Evolutionary conservation across 805 yeast genomes (phyloP).

Genomic region (Myxozyma nipponensis): DNA sequence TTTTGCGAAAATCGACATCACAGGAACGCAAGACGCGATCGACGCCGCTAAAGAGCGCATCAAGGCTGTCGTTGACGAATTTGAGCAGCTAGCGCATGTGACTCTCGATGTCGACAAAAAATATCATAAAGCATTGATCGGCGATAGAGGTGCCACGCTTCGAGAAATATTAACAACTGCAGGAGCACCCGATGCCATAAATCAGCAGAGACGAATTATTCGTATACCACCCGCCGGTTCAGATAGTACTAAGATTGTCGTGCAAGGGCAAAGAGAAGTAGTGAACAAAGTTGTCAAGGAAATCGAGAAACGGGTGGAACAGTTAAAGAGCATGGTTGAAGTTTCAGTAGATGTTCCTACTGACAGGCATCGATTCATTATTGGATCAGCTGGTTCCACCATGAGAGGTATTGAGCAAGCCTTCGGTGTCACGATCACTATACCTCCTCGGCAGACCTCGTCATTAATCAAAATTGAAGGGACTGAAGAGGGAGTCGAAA

Average conservation of each 20-base stretch:
- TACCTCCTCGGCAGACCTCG: constrained; percentile 44
- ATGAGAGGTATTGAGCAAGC: constrained; percentile 58
- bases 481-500: constrained; percentile 16
- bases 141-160: constrained; percentile 70
- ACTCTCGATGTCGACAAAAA: constrained; percentile 66
- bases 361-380: constrained; percentile 53
- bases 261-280: constrained; percentile 70
- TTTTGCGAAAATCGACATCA: constrained; percentile 55
- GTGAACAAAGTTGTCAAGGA: constrained; percentile 65
- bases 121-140: constrained; percentile 71
- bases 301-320: constrained; percentile 45
- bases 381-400: constrained; percentile 74
- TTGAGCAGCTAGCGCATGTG: constrained; percentile 57
- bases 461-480: constrained; percentile 17
- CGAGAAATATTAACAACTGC: constrained; percentile 72
- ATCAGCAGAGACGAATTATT: constrained; percentile 51
- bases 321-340: constrained; percentile 50
- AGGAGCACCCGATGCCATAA: constrained; percentile 58
- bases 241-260: constrained; percentile 45
- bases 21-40: constrained; percentile 75
- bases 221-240: constrained; percentile 68
- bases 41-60: constrained; percentile 66
- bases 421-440: constrained; percentile 55
- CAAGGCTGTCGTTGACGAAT: constrained; percentile 57
- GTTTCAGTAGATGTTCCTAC: constrained; percentile 54